Evolutionary conservation across 1,139 yeast genomes (phyloP).

Genomic region (Insectozyma bohioensis): DNA sequence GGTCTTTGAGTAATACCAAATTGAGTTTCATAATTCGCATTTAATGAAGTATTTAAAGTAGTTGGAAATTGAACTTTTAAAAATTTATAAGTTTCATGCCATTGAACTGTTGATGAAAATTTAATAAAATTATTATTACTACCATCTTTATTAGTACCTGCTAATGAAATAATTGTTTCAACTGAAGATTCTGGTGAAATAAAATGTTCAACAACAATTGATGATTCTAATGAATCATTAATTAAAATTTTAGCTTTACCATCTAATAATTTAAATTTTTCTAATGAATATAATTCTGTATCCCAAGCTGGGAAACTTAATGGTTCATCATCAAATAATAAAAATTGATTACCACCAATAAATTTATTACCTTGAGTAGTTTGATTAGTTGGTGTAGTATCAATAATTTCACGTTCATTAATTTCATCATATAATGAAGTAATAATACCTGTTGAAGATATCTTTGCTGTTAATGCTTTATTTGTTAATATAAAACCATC

Average conservation of each 20-base stretch:
- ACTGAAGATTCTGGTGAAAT: slow-evolving; percentile 60
- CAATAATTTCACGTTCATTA: slow-evolving; percentile 67
- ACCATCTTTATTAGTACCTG: slow-evolving; percentile 42
- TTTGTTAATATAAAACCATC: slow-evolving; percentile 57
- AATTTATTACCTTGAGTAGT: slow-evolving; percentile 34
- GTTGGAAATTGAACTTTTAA: slow-evolving; percentile 95
- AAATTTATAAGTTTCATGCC: slow-evolving; percentile 88
- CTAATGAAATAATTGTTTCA: slow-evolving; percentile 69
- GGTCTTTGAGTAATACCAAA: slow-evolving; percentile 90
- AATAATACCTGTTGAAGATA: slow-evolving; percentile 63
- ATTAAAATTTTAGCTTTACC: slow-evolving; percentile 51
- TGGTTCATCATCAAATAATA: slow-evolving; percentile 87
- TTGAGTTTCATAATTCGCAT: slow-evolving; percentile 88
- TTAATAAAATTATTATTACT: slow-evolving; percentile 40
- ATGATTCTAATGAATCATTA: slow-evolving; percentile 58
- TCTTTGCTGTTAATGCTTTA: slow-evolving; percentile 55
- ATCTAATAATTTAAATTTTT: slow-evolving; percentile 55
- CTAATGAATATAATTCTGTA: slow-evolving; percentile 83
- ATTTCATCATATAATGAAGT: slow-evolving; percentile 64
- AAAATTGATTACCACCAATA: slow-evolving; percentile 72
- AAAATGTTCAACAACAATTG: slow-evolving; percentile 59
- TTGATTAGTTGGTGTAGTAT: slow-evolving; percentile 45
- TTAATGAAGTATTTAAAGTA: slow-evolving; percentile 63
- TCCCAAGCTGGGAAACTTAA: slow-evolving; percentile 96
- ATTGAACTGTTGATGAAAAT: slow-evolving; percentile 70